Evolutionary conservation across 1,284 basidiomycete species (phyloP).

Genomic region (Ceratobasidium sp.): DNA sequence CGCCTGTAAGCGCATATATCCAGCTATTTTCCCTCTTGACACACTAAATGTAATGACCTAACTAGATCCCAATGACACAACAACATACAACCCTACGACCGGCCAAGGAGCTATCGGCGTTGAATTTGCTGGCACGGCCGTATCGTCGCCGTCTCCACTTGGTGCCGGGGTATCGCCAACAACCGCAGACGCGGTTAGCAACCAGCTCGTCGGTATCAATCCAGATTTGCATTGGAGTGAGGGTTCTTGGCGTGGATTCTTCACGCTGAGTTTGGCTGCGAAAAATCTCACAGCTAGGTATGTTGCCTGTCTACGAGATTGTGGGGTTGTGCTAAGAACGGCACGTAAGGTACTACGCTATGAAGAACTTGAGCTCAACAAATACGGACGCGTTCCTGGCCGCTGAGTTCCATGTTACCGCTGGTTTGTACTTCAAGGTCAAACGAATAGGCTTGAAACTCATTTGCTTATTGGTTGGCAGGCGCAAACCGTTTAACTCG

Average conservation of each 20-base stretch:
- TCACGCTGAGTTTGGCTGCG: conserved; percentile 63
- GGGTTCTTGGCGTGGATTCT: conserved; percentile 71
- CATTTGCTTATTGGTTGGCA: conserved; percentile 43
- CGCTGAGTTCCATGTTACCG: conserved; percentile 60
- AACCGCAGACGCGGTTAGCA: conserved; percentile 58
- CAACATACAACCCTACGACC: conserved; percentile 64
- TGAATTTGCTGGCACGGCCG: conserved; percentile 74
- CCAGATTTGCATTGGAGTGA: conserved; percentile 72
- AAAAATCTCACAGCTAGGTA: conserved; percentile 64
- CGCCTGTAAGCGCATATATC: conserved; percentile 58
- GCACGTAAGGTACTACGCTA: conserved; percentile 62
- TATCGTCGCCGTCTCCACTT: conserved; percentile 65
- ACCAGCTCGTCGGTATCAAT: conserved; percentile 60
- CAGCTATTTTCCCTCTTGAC: neutral
- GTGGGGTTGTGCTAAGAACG: no score
- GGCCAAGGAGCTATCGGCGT: conserved; percentile 69
- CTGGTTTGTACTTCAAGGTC: conserved; percentile 50
- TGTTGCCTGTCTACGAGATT: neutral
- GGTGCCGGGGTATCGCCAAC: conserved; percentile 59
- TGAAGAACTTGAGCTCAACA: conserved; percentile 63
- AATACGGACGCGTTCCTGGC: conserved; percentile 64
- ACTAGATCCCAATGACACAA: conserved; percentile 63
- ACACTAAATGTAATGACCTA: conserved; percentile 5
- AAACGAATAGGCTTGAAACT: neutral
- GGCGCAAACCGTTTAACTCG: conserved; percentile 65